Base-by-base conservation (phyloP, 108 stramenopile species). In the Stephanodiscus minutulus region DNA sequence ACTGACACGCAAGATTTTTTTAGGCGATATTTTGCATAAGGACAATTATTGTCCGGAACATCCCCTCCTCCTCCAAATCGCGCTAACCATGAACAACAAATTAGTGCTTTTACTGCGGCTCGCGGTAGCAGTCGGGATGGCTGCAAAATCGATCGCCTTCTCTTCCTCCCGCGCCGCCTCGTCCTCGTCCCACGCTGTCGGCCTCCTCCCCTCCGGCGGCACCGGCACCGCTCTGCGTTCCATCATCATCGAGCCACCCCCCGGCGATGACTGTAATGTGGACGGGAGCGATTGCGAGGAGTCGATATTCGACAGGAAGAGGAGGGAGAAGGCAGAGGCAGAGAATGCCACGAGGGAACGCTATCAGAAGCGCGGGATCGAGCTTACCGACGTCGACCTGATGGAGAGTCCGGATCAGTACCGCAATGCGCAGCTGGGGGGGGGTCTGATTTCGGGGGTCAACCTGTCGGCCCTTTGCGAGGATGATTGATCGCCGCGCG, bases 201-300 rank as follows among this genome's bases (percentile, higher is more conserved):
- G 31, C 31, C 31, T 4, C 31, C 31, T 2, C 31, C 31, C 2
- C 3, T 5, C 31, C 3, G 31, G 31, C 31, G 5, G 2, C 31
- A 33, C 68, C 31, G 5, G 2, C 31, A 33, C 68, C 15, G 21
- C 39, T 17, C 70, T 72, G 33, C 27, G 55, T 13, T 36, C 55
- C 54, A 39, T 62, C 13, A 73, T 56, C 3, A 20, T 78, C 12
- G 72, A 67, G 31, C 77, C 77, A 0, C 72, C 72, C 8, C 22
- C 9, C 25, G 72, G 73, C 5, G 77, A 78, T 18, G 60, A 66
- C 43, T 77, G 76, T 49, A 70, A 71, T 12, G 7, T 77, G 17
- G 76, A 77, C 37, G 70, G n/a, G n/a, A 65, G 28, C 68, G 72
- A 78, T 37, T 78, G 77, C 56, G 77, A 78, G 59, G 77, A 78